Conservation (phyloP, 352 stramenopile species). For the Sclerospora graminicola region DNA sequence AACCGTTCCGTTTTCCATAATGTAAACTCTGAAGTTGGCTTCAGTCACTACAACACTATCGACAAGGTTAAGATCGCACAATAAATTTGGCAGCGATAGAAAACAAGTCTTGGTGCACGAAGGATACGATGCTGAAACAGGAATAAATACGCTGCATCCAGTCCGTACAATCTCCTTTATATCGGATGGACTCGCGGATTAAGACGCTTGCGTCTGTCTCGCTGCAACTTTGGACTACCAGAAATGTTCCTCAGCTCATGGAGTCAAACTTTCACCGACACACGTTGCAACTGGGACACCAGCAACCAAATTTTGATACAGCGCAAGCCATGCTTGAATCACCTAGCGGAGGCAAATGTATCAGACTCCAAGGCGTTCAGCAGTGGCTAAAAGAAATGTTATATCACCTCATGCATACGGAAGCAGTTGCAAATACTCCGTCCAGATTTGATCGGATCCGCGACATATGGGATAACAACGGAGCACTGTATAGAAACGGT, state of each 20-base stretch:
- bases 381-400: no score
- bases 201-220: conserved; percentile 1
- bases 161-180: no score
- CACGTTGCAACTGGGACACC: conserved; percentile 18
- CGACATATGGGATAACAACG: conserved; percentile 50
- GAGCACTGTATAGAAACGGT: conserved; percentile 20
- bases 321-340: conserved; percentile 30
- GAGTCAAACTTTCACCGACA: conserved; percentile 5
- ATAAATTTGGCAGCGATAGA: no score
- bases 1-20: no score
- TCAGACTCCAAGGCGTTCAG: no score
- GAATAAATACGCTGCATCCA: not conserved
- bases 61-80: no score
- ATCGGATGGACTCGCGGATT: no score
- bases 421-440: conserved; percentile 76
- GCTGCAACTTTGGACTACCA: conserved; percentile 3
- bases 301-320: conserved; percentile 32
- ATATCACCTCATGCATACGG: conserved; percentile 70
- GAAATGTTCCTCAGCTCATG: conserved; percentile 7
- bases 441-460: conserved; percentile 57
- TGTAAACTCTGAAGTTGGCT: no score
- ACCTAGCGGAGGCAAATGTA: no score
- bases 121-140: no score
- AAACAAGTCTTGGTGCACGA: no score
- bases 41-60: no score